A percentile compares a stretch with the other conserved stretches of the same genome.
These are phyloP conservation scores for Ilyonectria robusta DNA, from an alignment of 2,329 filamentous ascomycete species.

Conservation along the genomic window DNA sequence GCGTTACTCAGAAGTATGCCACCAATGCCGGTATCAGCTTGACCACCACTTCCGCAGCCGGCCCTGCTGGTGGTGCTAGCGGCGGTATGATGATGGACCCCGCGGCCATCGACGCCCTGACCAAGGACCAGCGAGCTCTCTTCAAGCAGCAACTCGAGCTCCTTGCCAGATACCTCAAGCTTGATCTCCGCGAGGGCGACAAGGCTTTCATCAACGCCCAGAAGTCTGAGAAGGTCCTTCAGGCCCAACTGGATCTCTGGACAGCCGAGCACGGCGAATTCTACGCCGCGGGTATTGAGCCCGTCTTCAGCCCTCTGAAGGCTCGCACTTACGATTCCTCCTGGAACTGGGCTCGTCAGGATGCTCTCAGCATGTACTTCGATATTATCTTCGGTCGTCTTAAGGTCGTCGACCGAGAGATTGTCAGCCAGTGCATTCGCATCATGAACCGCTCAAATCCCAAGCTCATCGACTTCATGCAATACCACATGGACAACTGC, in stretches of 20 bases:
- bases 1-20: conserved; percentile 91
- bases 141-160: conserved; percentile 99
- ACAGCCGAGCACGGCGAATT: conserved; percentile 95
- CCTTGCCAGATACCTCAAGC: conserved; percentile 94
- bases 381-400: conserved; percentile 98
- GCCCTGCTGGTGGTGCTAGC: conserved; percentile 77
- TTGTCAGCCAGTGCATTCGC: conserved; percentile 97
- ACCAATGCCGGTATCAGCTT: conserved; percentile 86
- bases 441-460: conserved; percentile 99
- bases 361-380: conserved; percentile 98
- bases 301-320: conserved; percentile 93
- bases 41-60: conserved; percentile 81
- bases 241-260: conserved; percentile 96
- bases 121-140: conserved; percentile 93
- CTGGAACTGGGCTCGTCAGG: conserved; percentile 99
- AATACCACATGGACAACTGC: conserved; percentile 99
- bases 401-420: conserved; percentile 94
- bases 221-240: conserved; percentile 88
- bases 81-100: conserved; percentile 99
- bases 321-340: conserved; percentile 97
- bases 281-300: conserved; percentile 94
- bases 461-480: conserved; percentile 97
- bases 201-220: conserved; percentile 90
- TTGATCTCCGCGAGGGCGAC: conserved; percentile 96
- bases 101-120: conserved; percentile 94